These are phyloP conservation scores for Tuber aestivum DNA, from an alignment of 495 filamentous ascomycete genomes.

Conservation along the genomic window DNA sequence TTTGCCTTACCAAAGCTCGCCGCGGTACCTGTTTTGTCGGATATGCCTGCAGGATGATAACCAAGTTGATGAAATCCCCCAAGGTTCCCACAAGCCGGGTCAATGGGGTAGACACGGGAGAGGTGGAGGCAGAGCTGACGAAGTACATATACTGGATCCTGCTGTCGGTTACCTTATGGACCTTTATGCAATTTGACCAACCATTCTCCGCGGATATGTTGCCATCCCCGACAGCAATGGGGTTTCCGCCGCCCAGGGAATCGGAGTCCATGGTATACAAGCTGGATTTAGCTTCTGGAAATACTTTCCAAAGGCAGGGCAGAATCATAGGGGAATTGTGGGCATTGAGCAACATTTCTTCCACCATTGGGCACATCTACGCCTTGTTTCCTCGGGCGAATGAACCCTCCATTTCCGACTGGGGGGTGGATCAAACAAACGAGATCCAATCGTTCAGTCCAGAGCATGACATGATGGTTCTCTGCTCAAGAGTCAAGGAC, in stretches of 20 bases:
- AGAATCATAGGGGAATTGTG: background rate
- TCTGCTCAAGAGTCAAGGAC: background rate
- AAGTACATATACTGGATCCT: slow-evolving; percentile 4
- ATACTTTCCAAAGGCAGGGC: background rate
- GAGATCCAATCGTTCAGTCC: background rate
- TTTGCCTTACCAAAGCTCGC: background rate
- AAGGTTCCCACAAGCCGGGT: background rate
- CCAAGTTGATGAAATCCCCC: slow-evolving; percentile 3
- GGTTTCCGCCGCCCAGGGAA: background rate
- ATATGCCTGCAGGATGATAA: background rate
- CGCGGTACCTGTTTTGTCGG: background rate
- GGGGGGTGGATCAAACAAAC: background rate
- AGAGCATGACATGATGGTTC: background rate
- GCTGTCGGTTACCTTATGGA: background rate
- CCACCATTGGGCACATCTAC: background rate
- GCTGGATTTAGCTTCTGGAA: slow-evolving; percentile 2
- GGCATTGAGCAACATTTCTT: background rate
- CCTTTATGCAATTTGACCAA: slow-evolving; percentile 1
- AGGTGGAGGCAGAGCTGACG: background rate
- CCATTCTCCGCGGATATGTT: background rate
- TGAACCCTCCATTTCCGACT: background rate
- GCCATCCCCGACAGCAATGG: background rate
- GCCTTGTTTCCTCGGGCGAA: background rate
- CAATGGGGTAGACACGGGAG: background rate
- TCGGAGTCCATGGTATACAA: background rate